Evolutionary conservation across 768 basidiomycete genomes (phyloP).

Genomic region (Mycena capillaripes): DNA sequence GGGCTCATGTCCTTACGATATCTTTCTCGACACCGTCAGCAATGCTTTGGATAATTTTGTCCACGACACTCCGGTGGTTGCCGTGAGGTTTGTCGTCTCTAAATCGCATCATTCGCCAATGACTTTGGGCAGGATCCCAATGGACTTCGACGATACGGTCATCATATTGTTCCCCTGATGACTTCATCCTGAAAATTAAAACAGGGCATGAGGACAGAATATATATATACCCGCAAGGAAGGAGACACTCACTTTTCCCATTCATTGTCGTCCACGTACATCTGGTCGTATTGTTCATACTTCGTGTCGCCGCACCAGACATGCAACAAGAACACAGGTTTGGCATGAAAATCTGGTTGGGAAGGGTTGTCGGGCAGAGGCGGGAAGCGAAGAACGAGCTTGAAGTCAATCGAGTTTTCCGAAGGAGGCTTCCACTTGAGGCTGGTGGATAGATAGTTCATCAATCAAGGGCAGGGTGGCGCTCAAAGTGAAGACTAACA

Average conservation of each 20-base stretch:
- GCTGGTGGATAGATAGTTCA: conserved; percentile 55
- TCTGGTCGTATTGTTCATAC: conserved; percentile 88
- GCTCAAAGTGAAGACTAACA: conserved; percentile 67
- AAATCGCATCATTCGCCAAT: conserved; percentile 95
- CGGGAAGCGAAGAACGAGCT: conserved; percentile 94
- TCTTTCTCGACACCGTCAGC: conserved; percentile 95
- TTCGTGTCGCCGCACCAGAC: conserved; percentile 75
- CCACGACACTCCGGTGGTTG: conserved; percentile 88
- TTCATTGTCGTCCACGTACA: conserved; percentile 89
- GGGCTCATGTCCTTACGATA: conserved; percentile 62
- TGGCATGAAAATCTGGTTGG: conserved; percentile 85
- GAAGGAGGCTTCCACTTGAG: conserved; percentile 99
- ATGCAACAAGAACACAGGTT: conserved; percentile 88
- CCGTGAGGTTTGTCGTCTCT: conserved; percentile 95
- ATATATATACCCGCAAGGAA: too few species aligned
- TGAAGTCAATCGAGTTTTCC: conserved; percentile 98
- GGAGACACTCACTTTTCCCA: conserved; percentile 85
- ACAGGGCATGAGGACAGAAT: conserved; percentile 19
- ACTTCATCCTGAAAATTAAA: conserved; percentile 76
- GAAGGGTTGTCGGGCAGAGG: conserved; percentile 64
- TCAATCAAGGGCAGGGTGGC: not conserved
- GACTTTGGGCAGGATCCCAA: conserved; percentile 78
- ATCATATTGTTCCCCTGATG: conserved; percentile 87
- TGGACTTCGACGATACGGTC: conserved; percentile 95
- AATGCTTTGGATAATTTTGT: conserved; percentile 92